Conservation (phyloP, 768 basidiomycete species). For the Lentinula raphanica region DNA sequence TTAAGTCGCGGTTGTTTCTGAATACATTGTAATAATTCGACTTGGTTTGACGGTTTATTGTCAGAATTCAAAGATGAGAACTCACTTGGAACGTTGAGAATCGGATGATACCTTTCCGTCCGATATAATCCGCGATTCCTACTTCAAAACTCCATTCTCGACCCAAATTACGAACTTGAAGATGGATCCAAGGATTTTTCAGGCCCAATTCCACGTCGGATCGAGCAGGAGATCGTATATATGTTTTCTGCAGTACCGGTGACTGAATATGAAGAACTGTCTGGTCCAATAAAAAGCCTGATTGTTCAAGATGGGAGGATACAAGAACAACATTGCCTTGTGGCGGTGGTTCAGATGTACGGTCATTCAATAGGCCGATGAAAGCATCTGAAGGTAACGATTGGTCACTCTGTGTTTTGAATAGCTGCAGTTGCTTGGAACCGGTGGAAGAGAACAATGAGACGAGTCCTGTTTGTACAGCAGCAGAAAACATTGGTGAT, state of each 20-base stretch:
- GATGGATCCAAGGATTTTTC: conserved; percentile 68
- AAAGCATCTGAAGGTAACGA: conserved; percentile 58
- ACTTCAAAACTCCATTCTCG: conserved; percentile 74
- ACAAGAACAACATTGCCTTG: conserved; percentile 42
- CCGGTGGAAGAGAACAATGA: conserved; percentile 74
- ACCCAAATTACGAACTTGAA: conserved; percentile 67
- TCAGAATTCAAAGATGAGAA: conserved; percentile 13
- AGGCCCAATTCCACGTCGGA: conserved; percentile 41
- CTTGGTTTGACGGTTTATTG: too few species aligned
- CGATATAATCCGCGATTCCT: conserved; percentile 61
- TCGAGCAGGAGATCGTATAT: conserved; percentile 54
- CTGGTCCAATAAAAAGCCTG: conserved; percentile 43
- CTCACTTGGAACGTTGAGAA: conserved; percentile 79
- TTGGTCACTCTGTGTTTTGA: conserved; percentile 41
- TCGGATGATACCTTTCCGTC: conserved; percentile 55
- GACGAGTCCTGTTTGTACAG: conserved; percentile 58
- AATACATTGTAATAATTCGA: conserved; percentile 4
- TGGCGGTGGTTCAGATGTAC: conserved; percentile 46
- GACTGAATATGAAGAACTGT: conserved; percentile 79
- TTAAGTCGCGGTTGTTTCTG: conserved; percentile 56
- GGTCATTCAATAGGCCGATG: conserved; percentile 59
- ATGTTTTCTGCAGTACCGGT: conserved; percentile 64
- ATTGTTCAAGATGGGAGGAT: conserved; percentile 27
- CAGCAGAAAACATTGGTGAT: conserved; percentile 42
- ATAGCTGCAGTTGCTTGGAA: conserved; percentile 56